These are phyloP conservation scores for Cyberlindnera meyerae DNA, from an alignment of 805 yeast species.

Conservation along the genomic window DNA sequence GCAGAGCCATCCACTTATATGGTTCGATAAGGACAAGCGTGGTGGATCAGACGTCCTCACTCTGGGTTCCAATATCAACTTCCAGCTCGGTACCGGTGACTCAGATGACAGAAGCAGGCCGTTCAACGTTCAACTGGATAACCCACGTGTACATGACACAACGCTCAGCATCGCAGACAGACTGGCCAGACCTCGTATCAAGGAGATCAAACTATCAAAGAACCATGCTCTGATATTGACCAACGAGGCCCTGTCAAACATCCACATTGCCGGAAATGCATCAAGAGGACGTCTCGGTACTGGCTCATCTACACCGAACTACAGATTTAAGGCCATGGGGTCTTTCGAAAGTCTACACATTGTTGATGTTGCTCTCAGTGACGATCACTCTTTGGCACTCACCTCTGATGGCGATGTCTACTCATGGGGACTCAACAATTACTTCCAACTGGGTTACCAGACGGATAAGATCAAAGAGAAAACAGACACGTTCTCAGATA, in stretches of 20 bases:
- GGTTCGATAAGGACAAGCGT: conserved; percentile 38
- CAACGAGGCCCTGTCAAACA: conserved; percentile 37
- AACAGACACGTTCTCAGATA: conserved; percentile 24
- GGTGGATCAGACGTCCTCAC: conserved; percentile 58
- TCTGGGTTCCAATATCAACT: conserved; percentile 59
- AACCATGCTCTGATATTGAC: conserved; percentile 62
- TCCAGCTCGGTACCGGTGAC: conserved; percentile 64
- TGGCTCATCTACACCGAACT: conserved; percentile 37
- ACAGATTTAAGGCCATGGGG: conserved; percentile 39
- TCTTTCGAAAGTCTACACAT: conserved; percentile 32
- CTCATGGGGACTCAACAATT: conserved; percentile 76
- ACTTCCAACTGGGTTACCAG: conserved; percentile 60
- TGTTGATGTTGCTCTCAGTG: conserved; percentile 44
- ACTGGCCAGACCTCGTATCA: conserved; percentile 40
- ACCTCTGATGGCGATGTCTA: conserved; percentile 50
- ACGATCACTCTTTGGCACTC: conserved; percentile 63
- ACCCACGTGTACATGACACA: conserved; percentile 10
- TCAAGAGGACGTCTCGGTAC: conserved; percentile 71
- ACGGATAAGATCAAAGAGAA: conserved; percentile 27
- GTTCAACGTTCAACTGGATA: conserved; percentile 31
- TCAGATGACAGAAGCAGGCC: conserved; percentile 45
- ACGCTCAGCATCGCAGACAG: conserved; percentile 23
- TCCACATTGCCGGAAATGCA: conserved; percentile 63
- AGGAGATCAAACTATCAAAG: conserved; percentile 50
- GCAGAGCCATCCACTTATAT: conserved; percentile 17